A percentile compares a stretch with the other conserved stretches of the same genome.
These are phyloP conservation scores for Debaryomycetaceae sp. DNA, from an alignment of 1,139 yeast species.

Conservation along the genomic window DNA sequence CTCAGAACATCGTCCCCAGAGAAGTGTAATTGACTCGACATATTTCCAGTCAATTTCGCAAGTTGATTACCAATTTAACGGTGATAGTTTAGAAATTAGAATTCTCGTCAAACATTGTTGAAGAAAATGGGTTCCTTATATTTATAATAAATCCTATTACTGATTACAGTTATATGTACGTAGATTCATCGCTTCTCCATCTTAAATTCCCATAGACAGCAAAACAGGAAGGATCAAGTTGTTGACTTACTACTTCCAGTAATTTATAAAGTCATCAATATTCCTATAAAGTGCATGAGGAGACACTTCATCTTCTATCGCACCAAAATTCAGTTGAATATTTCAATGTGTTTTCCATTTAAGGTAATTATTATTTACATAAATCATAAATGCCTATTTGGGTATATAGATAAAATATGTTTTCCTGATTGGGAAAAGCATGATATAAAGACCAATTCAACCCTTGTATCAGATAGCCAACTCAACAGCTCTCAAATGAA, in stretches of 20 bases:
- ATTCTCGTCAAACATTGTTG: background rate
- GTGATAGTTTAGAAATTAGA: background rate
- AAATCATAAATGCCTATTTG: background rate
- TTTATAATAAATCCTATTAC: background rate
- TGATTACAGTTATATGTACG: background rate
- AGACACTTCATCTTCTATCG: background rate
- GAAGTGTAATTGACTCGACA: slow-evolving; percentile 6
- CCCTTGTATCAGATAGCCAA: too few species aligned
- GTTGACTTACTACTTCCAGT: background rate
- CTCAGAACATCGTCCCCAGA: slow-evolving; percentile 4
- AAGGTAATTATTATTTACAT: background rate
- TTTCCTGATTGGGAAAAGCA: background rate
- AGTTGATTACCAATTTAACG: background rate
- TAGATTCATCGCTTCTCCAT: background rate
- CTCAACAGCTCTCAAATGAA: too few species aligned
- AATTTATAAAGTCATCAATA: background rate
- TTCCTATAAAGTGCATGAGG: background rate
- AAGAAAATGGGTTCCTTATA: background rate
- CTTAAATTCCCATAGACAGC: background rate
- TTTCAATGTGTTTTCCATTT: background rate
- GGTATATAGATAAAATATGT: background rate
- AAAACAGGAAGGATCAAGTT: background rate
- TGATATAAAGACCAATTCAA: background rate
- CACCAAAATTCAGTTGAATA: background rate
- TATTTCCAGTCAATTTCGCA: background rate